Conservation (phyloP, 768 basidiomycete species). For the Mycena latifolia region DNA sequence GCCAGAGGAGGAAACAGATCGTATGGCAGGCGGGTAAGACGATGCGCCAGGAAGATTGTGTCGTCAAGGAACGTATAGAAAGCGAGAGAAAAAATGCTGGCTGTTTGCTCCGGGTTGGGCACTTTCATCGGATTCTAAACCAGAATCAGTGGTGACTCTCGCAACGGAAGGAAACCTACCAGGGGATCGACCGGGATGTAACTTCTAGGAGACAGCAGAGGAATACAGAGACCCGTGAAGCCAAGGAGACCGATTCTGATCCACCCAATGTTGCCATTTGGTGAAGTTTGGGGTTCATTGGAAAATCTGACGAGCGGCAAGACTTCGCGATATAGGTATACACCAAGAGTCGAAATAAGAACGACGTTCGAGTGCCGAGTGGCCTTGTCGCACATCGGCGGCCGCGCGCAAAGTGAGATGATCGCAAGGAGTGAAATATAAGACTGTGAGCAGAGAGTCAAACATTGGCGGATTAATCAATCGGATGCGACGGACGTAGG, state of each 20-base stretch:
- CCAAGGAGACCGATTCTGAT: constrained; percentile 57
- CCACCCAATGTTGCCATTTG: constrained; percentile 63
- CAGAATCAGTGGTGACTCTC: background rate
- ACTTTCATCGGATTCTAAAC: constrained; percentile 46
- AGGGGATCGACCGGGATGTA: constrained; percentile 68
- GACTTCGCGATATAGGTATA: constrained; percentile 68
- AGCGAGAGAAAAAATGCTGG: constrained; percentile 57
- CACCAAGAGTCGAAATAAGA: constrained; percentile 47
- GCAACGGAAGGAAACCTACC: constrained; percentile 42
- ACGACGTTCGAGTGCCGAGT: constrained; percentile 42
- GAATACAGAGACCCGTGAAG: constrained; percentile 59
- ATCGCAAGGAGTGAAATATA: constrained; percentile 3
- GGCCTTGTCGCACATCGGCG: constrained; percentile 4
- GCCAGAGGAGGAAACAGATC: constrained; percentile 73
- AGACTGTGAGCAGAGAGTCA: background rate
- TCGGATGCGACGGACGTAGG: constrained; percentile 15
- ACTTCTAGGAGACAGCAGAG: constrained; percentile 62
- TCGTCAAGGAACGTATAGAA: constrained; percentile 69
- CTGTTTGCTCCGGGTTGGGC: constrained; percentile 62
- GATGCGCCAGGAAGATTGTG: constrained; percentile 57
- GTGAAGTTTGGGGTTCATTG: constrained; percentile 56
- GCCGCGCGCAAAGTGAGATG: background rate
- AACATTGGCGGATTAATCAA: background rate
- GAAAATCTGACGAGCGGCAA: constrained; percentile 68
- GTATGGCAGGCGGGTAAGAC: constrained; percentile 57